Evolutionary conservation across 2,329 filamentous ascomycete genomes (phyloP), one percentile per base, ranked within the genome.

Genomic region (Beauveria varroae): DNA sequence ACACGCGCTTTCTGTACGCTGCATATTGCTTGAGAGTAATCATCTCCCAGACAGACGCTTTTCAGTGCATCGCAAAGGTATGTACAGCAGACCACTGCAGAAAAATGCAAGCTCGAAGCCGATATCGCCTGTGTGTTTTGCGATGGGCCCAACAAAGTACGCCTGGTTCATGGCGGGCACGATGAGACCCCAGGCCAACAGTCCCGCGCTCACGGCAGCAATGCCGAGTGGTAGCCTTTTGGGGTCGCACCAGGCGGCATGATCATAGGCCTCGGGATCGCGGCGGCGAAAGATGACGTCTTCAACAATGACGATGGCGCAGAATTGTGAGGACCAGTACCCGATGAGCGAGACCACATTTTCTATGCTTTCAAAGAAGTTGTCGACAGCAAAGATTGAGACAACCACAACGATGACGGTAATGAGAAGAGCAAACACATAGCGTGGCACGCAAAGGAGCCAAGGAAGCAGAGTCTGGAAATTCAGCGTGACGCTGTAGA

Each of bases 71-170:
- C 81, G 72, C 14, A 83, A 68, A 3, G 79, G 79, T 1, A 81
- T 55, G 60, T 82, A 84, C 28, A 75, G 69, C 37, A 82, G 12
- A 1, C 70, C 76, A 14, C 79, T 80, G 61, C 83, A 68, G 30
- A 77, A 76, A 67, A 87, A 81, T 0, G 85, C 85, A 69, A 86
- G 72, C 74, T 88, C 86, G 62, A 88, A 87, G 0, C 86, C 86
- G 68, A 88, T 82, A 64, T 88, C 85, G 0, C 86, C 86, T 12
- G 84, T 85, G 41, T 67, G 79, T 70, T 78, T 72, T 0, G 84
- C 85, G 65, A 87, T 81, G 0, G 84, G 84, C 0, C 85, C 85
- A 9, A 77, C 81, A 67, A 79, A 87, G 84, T 84, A 87, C 4
- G 78, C 80, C 70, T 86, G 81, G 10, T 76, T 77, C 79, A 87